These are phyloP conservation scores for Fistulina hepatica DNA, from an alignment of 1,284 basidiomycete species.

Conservation along the genomic window DNA sequence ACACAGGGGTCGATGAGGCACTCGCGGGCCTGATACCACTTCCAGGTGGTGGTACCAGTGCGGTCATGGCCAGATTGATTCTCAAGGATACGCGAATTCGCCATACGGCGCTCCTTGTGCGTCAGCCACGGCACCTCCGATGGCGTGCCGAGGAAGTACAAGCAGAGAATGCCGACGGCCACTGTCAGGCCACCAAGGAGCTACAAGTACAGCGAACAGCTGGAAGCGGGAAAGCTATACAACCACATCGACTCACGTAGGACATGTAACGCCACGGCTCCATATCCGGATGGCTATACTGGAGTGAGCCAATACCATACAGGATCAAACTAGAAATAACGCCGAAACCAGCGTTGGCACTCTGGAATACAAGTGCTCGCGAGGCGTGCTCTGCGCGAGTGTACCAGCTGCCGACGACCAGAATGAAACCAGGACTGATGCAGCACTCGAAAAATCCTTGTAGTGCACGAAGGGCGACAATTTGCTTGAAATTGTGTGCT, in stretches of 20 bases:
- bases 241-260: not conserved
- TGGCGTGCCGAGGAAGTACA: conserved; percentile 13
- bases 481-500: conserved; percentile 12
- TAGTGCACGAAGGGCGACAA: conserved; percentile 13
- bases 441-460: conserved; percentile 15
- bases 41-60: conserved; percentile 13
- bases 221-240: not conserved
- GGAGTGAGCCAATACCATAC: not conserved
- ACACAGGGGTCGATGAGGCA: conserved; percentile 12
- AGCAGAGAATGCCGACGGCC: conserved; percentile 10
- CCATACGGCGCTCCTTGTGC: conserved; percentile 10
- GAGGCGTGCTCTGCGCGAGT: conserved; percentile 11
- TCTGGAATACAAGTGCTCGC: conserved; percentile 14
- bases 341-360: conserved; percentile 8
- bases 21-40: conserved; percentile 14
- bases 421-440: conserved; percentile 15
- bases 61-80: conserved; percentile 12
- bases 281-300: conserved; percentile 1
- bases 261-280: conserved; percentile 13
- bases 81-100: conserved; percentile 11
- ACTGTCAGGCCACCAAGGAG: conserved; percentile 15
- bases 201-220: conserved; percentile 7
- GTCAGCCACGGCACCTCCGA: conserved; percentile 15
- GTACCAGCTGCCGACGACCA: conserved; percentile 15
- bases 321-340: conserved; percentile 4